Conservation (phyloP, 164 flowering plant genomes). For the Magnolia kwangsiensis region DNA sequence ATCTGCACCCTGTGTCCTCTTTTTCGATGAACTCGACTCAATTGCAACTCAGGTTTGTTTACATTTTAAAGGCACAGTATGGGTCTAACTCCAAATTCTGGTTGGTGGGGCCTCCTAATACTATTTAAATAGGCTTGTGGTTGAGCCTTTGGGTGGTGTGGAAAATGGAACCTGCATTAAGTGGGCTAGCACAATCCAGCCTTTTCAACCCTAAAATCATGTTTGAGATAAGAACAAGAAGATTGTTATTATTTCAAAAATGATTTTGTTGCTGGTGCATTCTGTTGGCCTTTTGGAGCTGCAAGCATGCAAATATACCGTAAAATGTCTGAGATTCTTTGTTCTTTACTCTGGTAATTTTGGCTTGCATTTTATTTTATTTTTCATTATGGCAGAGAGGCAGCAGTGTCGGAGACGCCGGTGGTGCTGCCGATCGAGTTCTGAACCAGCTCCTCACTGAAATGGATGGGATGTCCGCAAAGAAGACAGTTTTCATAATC, state of each 20-base stretch:
- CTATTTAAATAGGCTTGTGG: no score
- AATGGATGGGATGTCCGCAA: conserved; percentile 92
- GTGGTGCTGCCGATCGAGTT: conserved; percentile 91
- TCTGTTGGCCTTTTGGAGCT: no score
- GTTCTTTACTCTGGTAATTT: not conserved
- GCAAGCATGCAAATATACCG: not conserved
- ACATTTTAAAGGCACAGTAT: not conserved
- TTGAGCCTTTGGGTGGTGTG: no score
- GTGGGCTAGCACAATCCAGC: no score
- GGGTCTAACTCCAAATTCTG: no score
- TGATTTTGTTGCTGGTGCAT: no score
- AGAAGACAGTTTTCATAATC: conserved; percentile 87
- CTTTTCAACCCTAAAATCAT: no score
- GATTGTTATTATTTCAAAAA: no score
- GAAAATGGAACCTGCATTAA: no score
- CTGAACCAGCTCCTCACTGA: conserved; percentile 83
- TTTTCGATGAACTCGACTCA: conserved; percentile 87
- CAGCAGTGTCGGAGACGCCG: conserved; percentile 82
- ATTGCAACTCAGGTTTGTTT: conserved; percentile 79
- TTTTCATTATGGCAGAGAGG: conserved; percentile 58
- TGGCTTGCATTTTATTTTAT: not conserved
- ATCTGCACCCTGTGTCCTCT: conserved; percentile 87
- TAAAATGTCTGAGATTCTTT: not conserved
- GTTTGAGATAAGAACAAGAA: no score
- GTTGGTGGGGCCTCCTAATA: no score